These are phyloP conservation scores for Trametes hirsuta DNA, from an alignment of 1,284 basidiomycete species.

Conservation along the genomic window DNA sequence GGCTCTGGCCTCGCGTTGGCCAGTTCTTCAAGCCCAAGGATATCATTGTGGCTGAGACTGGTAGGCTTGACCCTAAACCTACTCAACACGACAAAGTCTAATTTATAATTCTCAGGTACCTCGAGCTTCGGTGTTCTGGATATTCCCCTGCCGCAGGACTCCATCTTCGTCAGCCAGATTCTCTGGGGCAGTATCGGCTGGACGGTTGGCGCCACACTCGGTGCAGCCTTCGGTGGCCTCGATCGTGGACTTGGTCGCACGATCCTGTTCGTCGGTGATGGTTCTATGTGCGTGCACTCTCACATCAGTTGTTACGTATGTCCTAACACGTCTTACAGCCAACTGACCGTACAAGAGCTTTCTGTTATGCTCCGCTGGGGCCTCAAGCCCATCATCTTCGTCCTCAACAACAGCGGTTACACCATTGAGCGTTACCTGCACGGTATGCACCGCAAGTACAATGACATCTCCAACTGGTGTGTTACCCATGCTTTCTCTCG, in stretches of 20 bases:
- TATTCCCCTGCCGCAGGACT: slow-evolving; percentile 70
- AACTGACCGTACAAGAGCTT: slow-evolving; percentile 76
- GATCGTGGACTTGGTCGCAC: slow-evolving; percentile 68
- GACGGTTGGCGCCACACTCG: slow-evolving; percentile 78
- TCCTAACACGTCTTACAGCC: slow-evolving; percentile 41
- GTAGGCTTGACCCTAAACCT: too few species aligned
- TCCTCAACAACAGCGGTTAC: slow-evolving; percentile 91
- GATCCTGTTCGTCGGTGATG: slow-evolving; percentile 89
- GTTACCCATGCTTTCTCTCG: slow-evolving; percentile 1
- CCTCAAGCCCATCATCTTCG: slow-evolving; percentile 79
- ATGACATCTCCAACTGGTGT: slow-evolving; percentile 71
- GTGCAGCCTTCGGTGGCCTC: slow-evolving; percentile 78
- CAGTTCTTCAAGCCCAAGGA: slow-evolving; percentile 80
- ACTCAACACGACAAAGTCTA: too few species aligned
- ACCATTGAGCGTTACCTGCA: slow-evolving; percentile 86
- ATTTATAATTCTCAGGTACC: slow-evolving; percentile 42
- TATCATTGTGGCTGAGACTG: slow-evolving; percentile 83
- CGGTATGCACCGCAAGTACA: slow-evolving; percentile 68
- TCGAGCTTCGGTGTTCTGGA: slow-evolving; percentile 56
- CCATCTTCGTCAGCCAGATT: slow-evolving; percentile 75
- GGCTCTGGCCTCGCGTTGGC: slow-evolving; percentile 86
- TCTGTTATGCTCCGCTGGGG: slow-evolving; percentile 75
- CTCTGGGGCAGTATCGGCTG: slow-evolving; percentile 90
- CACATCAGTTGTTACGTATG: background rate
- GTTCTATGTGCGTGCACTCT: slow-evolving; percentile 57